A percentile compares a stretch with the other conserved stretches of the same genome.
phyloP scores from a whole-genome alignment of 345 rosid genomes.

The Lumnitzera racemosa region DNA sequence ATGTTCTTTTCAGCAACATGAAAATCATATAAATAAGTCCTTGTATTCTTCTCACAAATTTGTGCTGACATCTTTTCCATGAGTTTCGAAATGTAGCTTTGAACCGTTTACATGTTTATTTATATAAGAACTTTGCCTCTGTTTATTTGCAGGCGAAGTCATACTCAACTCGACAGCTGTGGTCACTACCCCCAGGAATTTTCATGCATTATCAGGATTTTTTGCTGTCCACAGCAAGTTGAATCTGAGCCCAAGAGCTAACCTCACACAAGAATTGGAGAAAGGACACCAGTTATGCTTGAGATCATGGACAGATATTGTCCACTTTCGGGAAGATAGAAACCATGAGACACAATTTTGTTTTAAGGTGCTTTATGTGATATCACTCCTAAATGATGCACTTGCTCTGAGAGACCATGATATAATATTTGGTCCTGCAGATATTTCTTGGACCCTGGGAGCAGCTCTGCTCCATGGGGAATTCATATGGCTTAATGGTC shows the following conservation, averaged over 20 bases:
- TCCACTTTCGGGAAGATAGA: constrained; percentile 10
- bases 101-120: background rate
- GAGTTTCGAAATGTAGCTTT: background rate
- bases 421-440: constrained; percentile 46
- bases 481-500: constrained; percentile 16
- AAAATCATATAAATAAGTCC: no score
- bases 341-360: constrained; percentile 29
- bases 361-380: constrained; percentile 39
- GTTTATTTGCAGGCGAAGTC: constrained; percentile 25
- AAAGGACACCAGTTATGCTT: constrained; percentile 41
- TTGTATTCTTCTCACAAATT: no score
- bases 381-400: constrained; percentile 33
- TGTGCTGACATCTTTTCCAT: no score
- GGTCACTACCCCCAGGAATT: constrained; percentile 11
- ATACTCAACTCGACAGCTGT: constrained; percentile 19
- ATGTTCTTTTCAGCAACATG: no score
- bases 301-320: constrained; percentile 18
- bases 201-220: constrained; percentile 58
- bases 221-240: constrained; percentile 31
- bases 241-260: constrained; percentile 30
- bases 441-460: constrained; percentile 58
- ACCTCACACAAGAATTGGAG: constrained; percentile 30
- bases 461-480: constrained; percentile 47
- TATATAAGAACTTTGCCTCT: background rate
- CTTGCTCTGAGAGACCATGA: constrained; percentile 27